Percentiles rank a stretch among this genome's conserved stretches.
Conservation (phyloP, 2,329 filamentous ascomycete species). For the Beauveria sp. region DNA sequence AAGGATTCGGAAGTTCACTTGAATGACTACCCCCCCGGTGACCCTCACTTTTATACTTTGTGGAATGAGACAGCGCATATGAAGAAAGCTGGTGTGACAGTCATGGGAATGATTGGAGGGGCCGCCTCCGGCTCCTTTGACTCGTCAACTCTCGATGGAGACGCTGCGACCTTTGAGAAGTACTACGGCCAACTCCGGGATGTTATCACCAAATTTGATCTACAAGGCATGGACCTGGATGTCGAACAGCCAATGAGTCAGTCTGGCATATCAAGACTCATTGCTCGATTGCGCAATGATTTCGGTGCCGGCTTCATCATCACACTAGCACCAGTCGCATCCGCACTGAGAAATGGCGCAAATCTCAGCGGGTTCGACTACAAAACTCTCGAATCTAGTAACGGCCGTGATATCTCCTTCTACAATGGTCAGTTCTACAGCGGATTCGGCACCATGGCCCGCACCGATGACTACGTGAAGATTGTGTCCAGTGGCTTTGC, state of each 20-base stretch:
- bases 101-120: conserved; percentile 79
- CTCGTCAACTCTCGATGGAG: conserved; percentile 44
- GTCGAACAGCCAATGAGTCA: conserved; percentile 70
- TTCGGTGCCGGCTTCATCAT: conserved; percentile 64
- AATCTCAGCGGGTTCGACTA: conserved; percentile 78
- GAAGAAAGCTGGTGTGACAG: conserved; percentile 64
- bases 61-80: conserved; percentile 68
- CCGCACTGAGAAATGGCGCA: conserved; percentile 47
- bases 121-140: conserved; percentile 67
- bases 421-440: conserved; percentile 90
- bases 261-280: conserved; percentile 53
- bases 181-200: conserved; percentile 63
- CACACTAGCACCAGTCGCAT: conserved; percentile 71
- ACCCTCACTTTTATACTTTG: conserved; percentile 57
- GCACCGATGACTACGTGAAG: conserved; percentile 33
- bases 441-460: conserved; percentile 59
- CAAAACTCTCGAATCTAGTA: conserved; percentile 55
- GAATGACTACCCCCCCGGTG: conserved; percentile 64
- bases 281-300: conserved; percentile 57
- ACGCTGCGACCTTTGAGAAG: conserved; percentile 55
- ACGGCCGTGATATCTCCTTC: conserved; percentile 60
- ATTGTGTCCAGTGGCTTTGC: conserved; percentile 57
- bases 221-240: conserved; percentile 67
- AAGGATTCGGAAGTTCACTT: conserved; percentile 57
- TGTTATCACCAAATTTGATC: conserved; percentile 49